Evolutionary conservation across 345 rosid species (phyloP), one percentile per base, ranked within the genome.

Genomic region (Salix koriyanagi): DNA sequence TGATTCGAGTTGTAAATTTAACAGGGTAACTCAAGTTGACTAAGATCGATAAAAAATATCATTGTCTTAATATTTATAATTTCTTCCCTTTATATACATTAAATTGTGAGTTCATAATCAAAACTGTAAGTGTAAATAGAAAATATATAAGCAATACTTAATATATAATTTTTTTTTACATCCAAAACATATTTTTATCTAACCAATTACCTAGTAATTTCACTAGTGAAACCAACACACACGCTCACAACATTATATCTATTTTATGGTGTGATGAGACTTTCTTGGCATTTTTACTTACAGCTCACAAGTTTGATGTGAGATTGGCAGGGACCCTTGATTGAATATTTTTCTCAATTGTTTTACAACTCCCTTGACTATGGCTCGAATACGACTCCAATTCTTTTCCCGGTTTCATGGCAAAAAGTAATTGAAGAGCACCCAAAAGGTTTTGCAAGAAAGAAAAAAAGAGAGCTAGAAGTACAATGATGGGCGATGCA

Each of bases 371-470:
- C 2, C 21, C 44, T 69, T 76, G 79, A 76, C 61, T 60, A 25
- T 58, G 23, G 62, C n/a, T 12, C 8, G 32, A 75, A 37, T 26
- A 9, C 13, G 39, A 54, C 19, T 36, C 10, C 18, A 75, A 25
- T 36, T 23, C 5, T 67, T 1, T 34, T 66, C 73, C 73, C 37
- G 39, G 65, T 76, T 76, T 76, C 54, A 75, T 37, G 78, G 66
- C 10, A 46, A 54, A 67, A 75, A 15, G 5, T 21, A 61, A n/a
- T 19, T 18, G 2, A 36, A 16, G 37, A 72, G 41, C 9, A 23
- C 30, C 18, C 14, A 65, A n/a, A 52, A 52, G 0, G 34, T 30
- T 48, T 32, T 3, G 12, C 19, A 2, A 26, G 28, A 42, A 34
- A 34, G 37, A 34, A 2, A 46, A 23, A 65, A 9, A 65, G 21